These are phyloP conservation scores for Rugosomyces carneus DNA, from an alignment of 1,284 basidiomycete genomes.

Conservation along the genomic window DNA sequence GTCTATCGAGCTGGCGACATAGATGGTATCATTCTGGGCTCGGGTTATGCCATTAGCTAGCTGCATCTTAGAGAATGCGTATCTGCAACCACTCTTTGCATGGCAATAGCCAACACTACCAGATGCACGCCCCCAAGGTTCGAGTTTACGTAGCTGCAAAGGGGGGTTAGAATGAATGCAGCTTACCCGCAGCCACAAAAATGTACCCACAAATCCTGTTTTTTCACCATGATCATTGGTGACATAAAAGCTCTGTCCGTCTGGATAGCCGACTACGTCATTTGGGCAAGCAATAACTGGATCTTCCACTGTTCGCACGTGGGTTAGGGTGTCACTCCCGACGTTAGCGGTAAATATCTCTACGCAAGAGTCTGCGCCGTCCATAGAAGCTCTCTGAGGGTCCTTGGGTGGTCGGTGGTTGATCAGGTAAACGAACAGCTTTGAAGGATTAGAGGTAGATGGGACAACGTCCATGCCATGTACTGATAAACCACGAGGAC, in stretches of 20 bases:
- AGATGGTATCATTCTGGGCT: constrained; percentile 49
- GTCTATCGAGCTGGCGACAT: constrained; percentile 38
- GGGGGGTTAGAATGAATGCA: not conserved
- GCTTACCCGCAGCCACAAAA: no score
- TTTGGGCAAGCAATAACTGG: constrained; percentile 62
- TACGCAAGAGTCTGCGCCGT: constrained; percentile 66
- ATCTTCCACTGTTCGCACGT: constrained; percentile 55
- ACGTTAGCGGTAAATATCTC: constrained; percentile 61
- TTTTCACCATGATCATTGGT: constrained; percentile 65
- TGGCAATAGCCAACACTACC: constrained; percentile 58
- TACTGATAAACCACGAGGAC: constrained; percentile 46
- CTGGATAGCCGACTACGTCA: constrained; percentile 56
- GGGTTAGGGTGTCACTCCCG: constrained; percentile 39
- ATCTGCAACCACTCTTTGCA: constrained; percentile 49
- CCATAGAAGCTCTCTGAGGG: constrained; percentile 28
- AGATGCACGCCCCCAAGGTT: constrained; percentile 27
- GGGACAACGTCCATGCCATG: constrained; percentile 73
- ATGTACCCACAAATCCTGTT: constrained; percentile 40
- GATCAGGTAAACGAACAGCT: constrained; percentile 60
- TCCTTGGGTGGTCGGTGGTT: constrained; percentile 53
- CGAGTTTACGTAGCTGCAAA: constrained; percentile 28
- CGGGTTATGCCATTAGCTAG: constrained; percentile 53
- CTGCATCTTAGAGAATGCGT: constrained; percentile 38
- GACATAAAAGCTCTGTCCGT: constrained; percentile 58
- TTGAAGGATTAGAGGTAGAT: constrained; percentile 39